These are phyloP conservation scores for Rosa hybrid DNA, from an alignment of 331 rosid species.

Conservation along the genomic window DNA sequence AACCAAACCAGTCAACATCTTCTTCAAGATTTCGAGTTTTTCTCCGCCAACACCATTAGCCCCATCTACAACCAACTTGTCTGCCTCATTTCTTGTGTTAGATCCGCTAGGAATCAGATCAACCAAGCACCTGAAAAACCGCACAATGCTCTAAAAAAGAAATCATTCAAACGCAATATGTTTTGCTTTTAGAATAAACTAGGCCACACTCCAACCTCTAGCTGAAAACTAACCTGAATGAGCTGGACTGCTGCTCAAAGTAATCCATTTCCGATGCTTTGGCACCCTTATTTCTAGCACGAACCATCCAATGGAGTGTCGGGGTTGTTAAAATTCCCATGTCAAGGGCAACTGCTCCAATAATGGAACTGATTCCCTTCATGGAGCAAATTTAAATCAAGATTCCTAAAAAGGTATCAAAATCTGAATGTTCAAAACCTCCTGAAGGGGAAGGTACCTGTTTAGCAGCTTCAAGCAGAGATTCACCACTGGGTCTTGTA, in stretches of 20 bases:
- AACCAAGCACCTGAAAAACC: conserved; percentile 74
- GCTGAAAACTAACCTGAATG: conserved; percentile 64
- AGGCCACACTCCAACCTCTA: not conserved
- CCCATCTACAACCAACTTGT: conserved; percentile 77
- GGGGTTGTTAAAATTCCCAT: conserved; percentile 90
- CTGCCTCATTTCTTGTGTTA: conserved; percentile 29
- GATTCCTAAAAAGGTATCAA: not conserved
- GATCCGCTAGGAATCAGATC: conserved; percentile 62
- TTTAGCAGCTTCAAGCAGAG: conserved; percentile 79
- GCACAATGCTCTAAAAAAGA: conserved; percentile 32
- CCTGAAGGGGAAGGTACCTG: conserved; percentile 37
- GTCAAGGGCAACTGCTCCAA: conserved; percentile 63
- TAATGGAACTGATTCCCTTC: conserved; percentile 78
- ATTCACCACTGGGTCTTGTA: conserved; percentile 89
- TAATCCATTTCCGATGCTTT: conserved; percentile 63
- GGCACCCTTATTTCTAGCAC: conserved; percentile 58
- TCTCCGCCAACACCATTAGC: conserved; percentile 94
- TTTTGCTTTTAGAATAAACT: not conserved
- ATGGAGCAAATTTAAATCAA: conserved; percentile 16
- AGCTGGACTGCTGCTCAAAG: conserved; percentile 63
- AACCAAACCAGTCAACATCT: conserved; percentile 52
- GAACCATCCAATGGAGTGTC: conserved; percentile 93
- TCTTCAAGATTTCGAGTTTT: conserved; percentile 56
- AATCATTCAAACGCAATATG: not conserved
- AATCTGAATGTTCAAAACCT: not conserved